A percentile compares a stretch with the other conserved stretches of the same genome.
These are phyloP conservation scores for Auxenochlorella protothecoides DNA, from an alignment of 139 green algal genomes.

Conservation along the genomic window DNA sequence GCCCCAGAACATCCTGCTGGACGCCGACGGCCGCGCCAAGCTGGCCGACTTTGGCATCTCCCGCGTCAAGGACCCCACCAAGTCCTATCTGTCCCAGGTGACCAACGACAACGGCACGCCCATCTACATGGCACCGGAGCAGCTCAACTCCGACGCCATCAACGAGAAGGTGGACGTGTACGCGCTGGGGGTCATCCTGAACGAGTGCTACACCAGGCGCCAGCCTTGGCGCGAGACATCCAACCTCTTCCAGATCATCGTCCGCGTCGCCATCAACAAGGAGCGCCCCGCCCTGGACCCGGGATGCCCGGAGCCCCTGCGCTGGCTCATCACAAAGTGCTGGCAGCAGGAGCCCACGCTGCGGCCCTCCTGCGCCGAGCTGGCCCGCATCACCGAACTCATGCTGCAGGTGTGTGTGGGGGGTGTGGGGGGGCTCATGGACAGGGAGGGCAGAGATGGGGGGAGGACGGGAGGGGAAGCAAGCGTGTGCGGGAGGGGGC, in stretches of 20 bases:
- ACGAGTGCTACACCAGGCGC: conserved; percentile 36
- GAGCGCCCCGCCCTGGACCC: conserved; percentile 38
- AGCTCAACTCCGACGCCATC: conserved; percentile 65
- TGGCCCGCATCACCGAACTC: conserved; percentile 28
- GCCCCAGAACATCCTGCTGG: conserved; percentile 69
- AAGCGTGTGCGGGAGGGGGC: no score
- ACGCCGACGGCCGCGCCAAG: conserved; percentile 45
- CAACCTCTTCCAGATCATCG: conserved; percentile 51
- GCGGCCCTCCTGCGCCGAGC: conserved; percentile 37
- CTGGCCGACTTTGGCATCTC: conserved; percentile 80
- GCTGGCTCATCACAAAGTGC: conserved; percentile 42
- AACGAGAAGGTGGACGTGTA: conserved; percentile 67
- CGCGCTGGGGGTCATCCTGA: conserved; percentile 43
- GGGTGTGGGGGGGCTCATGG: background rate
- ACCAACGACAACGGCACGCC: conserved; percentile 65
- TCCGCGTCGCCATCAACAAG: conserved; percentile 44
- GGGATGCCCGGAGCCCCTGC: conserved; percentile 33
- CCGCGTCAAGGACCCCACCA: conserved; percentile 58
- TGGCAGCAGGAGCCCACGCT: conserved; percentile 43
- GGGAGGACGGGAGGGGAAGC: no score
- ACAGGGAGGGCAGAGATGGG: background rate
- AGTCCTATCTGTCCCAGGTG: conserved; percentile 59
- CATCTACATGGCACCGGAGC: conserved; percentile 70
- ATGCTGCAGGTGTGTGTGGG: conserved; percentile 1
- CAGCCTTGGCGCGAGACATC: conserved; percentile 37